A percentile compares a stretch with the other conserved stretches of the same genome.
Conservation (phyloP, 2,329 filamentous ascomycete species). For the Botrytis paeoniae region DNA sequence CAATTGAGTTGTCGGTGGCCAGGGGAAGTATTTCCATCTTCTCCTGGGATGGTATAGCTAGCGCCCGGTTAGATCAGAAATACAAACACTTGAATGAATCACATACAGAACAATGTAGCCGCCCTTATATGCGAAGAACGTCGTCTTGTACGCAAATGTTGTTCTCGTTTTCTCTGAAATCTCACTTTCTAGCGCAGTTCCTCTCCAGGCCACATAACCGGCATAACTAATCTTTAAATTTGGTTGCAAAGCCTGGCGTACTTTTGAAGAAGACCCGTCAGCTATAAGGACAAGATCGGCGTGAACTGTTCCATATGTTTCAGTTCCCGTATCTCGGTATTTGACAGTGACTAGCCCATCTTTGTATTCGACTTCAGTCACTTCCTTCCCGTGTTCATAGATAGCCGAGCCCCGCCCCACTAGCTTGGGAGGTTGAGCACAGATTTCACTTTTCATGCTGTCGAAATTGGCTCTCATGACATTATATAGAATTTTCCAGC, state of each 20-base stretch:
- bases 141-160: not conserved
- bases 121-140: not conserved
- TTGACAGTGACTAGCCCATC: not conserved
- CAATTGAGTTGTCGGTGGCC: conserved; percentile 1
- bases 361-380: not conserved
- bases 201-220: conserved; percentile 5
- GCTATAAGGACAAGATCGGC: conserved; percentile 2
- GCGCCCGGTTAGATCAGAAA: not conserved
- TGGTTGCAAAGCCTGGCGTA: not conserved
- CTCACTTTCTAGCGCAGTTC: not conserved
- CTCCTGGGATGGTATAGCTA: not conserved
- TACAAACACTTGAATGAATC: too few species aligned
- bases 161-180: not conserved
- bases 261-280: not conserved
- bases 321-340: not conserved
- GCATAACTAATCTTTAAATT: not conserved
- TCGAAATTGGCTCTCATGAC: conserved; percentile 29
- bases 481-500: conserved; percentile 27
- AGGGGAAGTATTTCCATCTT: not conserved
- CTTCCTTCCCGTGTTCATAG: conserved; percentile 1
- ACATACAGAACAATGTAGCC: not conserved
- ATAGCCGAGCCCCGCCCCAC: not conserved
- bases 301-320: not conserved
- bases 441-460: conserved; percentile 20
- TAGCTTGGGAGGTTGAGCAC: not conserved